Evolutionary conservation across 768 basidiomycete species (phyloP), one percentile per base, ranked within the genome.

Genomic region (Lactifluus piperatus): DNA sequence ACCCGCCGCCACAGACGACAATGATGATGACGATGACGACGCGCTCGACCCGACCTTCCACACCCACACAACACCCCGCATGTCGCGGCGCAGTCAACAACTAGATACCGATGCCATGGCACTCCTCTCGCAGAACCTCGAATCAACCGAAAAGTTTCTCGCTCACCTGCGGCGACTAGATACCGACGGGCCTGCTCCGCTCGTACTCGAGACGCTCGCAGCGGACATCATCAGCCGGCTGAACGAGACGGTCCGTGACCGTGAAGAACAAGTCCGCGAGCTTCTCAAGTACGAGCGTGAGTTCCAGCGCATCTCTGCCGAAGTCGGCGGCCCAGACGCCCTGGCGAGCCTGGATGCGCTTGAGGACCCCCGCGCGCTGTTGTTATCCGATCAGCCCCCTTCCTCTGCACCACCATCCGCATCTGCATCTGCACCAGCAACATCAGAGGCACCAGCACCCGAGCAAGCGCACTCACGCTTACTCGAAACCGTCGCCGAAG

Each of bases 181-280:
- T 70, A 69, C 73, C 49, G 83, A 83, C 5, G 68, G 67, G 27
- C 61, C 69, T 10, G 36, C 66, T 20, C 66, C 68, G 45, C 67
- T 71, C 18, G 55, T 62, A 56, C 72, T 94, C 60, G 91, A 94
- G 71, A 75, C 71, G 43, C 75, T 89, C 44, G 86, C 91, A 6
- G 82, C 85, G 18, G 82, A 87, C 63, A 77, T 91, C 61, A 88
- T 94, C 65, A 80, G 89, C 37, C 78, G 80, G 36, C 78, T 93
- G 60, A 86, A 91, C 70, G 85, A 87, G 56, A 80, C 83, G 13
- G 80, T 82, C 36, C 81, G 84, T 48, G 85, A 90, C 65, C 81
- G 91, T 57, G 91, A 94, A 69, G 79, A 77, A 3, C 91, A 94
- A 71, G 81, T 91, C 4, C 84, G 91, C 52, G 88, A 84, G 67